These are phyloP conservation scores for Euphorbia corollata DNA, from an alignment of 441 rosid species.

Conservation along the genomic window DNA sequence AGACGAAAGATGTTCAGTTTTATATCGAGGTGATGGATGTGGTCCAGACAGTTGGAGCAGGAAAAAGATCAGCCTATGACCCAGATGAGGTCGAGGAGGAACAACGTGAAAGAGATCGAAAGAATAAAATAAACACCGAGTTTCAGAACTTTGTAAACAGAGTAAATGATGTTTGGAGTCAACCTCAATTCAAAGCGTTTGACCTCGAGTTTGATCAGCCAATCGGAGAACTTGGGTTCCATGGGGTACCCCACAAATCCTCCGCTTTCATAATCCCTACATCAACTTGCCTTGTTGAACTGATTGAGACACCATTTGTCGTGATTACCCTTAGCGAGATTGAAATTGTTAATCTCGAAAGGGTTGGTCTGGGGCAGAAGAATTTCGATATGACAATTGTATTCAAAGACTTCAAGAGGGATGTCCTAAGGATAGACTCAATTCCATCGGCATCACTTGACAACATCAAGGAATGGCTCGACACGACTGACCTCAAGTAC, in stretches of 20 bases:
- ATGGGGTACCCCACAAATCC: slow-evolving; percentile 73
- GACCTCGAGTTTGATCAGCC: slow-evolving; percentile 96
- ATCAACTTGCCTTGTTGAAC: slow-evolving; percentile 83
- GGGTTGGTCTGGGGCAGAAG: slow-evolving; percentile 88
- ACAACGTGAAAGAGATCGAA: slow-evolving; percentile 73
- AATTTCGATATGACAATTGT: slow-evolving; percentile 84
- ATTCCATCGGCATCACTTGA: slow-evolving; percentile 73
- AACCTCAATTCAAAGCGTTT: slow-evolving; percentile 53
- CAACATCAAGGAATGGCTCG: slow-evolving; percentile 88
- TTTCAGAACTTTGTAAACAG: slow-evolving; percentile 73
- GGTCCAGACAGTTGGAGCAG: slow-evolving; percentile 76
- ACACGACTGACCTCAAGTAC: slow-evolving; percentile 75
- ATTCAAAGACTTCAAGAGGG: slow-evolving; percentile 80
- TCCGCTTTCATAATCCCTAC: slow-evolving; percentile 77
- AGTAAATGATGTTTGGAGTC: slow-evolving; percentile 79
- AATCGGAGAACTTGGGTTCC: slow-evolving; percentile 79
- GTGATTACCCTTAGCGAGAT: slow-evolving; percentile 79
- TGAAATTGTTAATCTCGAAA: slow-evolving; percentile 86
- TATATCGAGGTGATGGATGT: slow-evolving; percentile 82
- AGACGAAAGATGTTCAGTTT: slow-evolving; percentile 86
- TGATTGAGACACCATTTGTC: slow-evolving; percentile 67
- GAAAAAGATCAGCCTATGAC: slow-evolving; percentile 81
- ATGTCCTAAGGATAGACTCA: slow-evolving; percentile 79
- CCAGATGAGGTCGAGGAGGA: slow-evolving; percentile 95
- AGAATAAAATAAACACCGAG: slow-evolving; percentile 78